Evolutionary conservation across 1,139 yeast genomes (phyloP), one percentile per base, ranked within the genome.

Genomic region (Yamadazyma trypodendri): DNA sequence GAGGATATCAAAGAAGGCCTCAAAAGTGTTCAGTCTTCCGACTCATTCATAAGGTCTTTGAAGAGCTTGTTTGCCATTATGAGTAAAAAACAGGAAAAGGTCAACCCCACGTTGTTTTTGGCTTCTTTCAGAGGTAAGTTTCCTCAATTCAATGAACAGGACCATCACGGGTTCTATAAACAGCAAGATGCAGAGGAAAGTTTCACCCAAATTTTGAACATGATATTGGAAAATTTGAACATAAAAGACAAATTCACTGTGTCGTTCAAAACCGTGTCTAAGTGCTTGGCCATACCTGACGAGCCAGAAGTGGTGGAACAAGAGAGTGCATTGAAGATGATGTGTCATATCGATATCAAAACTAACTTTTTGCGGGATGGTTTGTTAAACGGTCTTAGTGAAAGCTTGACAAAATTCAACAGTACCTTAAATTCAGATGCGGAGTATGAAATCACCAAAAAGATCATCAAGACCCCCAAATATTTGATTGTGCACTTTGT

Each of bases 161-260:
- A 77, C 36, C 73, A 74, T 35, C 66, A 70, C 39, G 97, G 97
- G 1, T 70, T 75, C 42, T 85, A 76, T 58, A 89, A 86, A 58
- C 98, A 92, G 65, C 99, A 92, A 61, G 99, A 92, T 68, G 98
- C 98, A 0, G 99, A 92, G 64, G 99, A 92, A 59, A 86, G 94
- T 18, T 89, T 81, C 65, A 83, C 96, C 11, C 94, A 86, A 56
- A 73, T 92, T 40, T 63, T 90, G 46, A 65, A 70, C 32, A 63
- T 75, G 24, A 61, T 88, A 45, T 64, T 77, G 65, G 71, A 38
- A 52, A 74, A 55, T 63, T 77, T 54, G 61, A 72, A 51, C 17
- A 47, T 81, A 24, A 78, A 79, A 37, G 77, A 79, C 46, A 71
- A 65, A 43, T 84, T 90, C 60, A 77, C 77, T 34, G 70, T 95